phyloP scores from a whole-genome alignment of 2,329 filamentous ascomycete genomes.

The Colletotrichum sp. region DNA sequence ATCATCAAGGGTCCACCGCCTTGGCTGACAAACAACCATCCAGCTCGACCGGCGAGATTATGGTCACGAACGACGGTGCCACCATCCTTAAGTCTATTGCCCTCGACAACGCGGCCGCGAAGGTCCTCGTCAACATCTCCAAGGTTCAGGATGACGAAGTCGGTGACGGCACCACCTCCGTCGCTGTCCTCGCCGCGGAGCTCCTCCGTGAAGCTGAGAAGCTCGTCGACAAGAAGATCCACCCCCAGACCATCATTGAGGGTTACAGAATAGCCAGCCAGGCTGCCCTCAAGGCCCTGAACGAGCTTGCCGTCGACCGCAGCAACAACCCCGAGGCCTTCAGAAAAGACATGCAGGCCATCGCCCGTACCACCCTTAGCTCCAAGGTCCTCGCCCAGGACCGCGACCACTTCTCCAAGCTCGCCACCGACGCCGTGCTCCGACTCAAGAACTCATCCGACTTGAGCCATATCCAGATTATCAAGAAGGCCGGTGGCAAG shows the following conservation, averaged over 20 bases:
- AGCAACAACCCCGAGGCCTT: constrained; percentile 84
- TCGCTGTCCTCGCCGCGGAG: constrained; percentile 93
- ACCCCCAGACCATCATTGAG: constrained; percentile 99
- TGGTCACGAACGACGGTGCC: constrained; percentile 98
- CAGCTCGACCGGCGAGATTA: constrained; percentile 93
- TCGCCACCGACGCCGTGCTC: constrained; percentile 90
- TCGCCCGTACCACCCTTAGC: constrained; percentile 93
- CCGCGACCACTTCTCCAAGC: constrained; percentile 85
- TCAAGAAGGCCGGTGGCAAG: constrained; percentile 99
- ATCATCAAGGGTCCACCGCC: constrained; percentile 4
- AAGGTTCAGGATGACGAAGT: constrained; percentile 99
- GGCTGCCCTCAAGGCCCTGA: constrained; percentile 84
- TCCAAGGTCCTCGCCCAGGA: constrained; percentile 97
- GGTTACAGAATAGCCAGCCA: constrained; percentile 96
- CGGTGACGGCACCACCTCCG: constrained; percentile 97
- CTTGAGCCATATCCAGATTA: constrained; percentile 97
- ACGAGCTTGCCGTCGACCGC: constrained; percentile 86
- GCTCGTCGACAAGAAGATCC: constrained; percentile 97
- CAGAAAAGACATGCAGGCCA: constrained; percentile 86
- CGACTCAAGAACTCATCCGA: constrained; percentile 90
- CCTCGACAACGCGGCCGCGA: constrained; percentile 96
- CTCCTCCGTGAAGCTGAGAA: constrained; percentile 95
- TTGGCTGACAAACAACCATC: constrained; percentile 15
- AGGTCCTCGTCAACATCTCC: constrained; percentile 98
- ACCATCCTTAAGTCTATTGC: constrained; percentile 99